Evolutionary conservation across 768 basidiomycete genomes (phyloP).

Genomic region (Chalciporus pseudorubinellus): DNA sequence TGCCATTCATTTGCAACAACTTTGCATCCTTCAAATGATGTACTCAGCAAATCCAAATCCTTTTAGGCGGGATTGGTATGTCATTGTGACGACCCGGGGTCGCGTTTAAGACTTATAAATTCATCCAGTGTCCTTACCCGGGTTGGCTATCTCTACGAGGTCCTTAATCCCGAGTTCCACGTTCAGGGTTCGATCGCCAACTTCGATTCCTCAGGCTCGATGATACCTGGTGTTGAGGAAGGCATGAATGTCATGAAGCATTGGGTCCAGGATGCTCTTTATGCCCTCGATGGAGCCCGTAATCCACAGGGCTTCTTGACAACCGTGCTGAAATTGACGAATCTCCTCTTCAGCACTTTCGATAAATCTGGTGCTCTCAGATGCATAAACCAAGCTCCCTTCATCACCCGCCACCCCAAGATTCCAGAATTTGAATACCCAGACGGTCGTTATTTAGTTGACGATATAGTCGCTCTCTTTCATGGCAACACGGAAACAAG

Average conservation of each 20-base stretch:
- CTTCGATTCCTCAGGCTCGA: slow-evolving; percentile 33
- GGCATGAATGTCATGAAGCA: slow-evolving; percentile 38
- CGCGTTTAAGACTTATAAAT: not conserved
- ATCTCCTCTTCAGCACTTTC: slow-evolving; percentile 39
- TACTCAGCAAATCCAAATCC: slow-evolving; percentile 14
- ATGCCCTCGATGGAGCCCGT: slow-evolving; percentile 22
- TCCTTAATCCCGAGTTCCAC: slow-evolving; percentile 46
- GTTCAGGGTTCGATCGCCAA: slow-evolving; percentile 43
- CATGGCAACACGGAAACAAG: slow-evolving; percentile 27
- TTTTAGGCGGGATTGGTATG: slow-evolving; percentile 5
- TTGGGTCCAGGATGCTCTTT: slow-evolving; percentile 47
- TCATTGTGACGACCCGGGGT: not conserved
- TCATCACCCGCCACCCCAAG: slow-evolving; percentile 15
- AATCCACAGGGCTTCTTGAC: slow-evolving; percentile 37
- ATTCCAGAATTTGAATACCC: slow-evolving; percentile 7
- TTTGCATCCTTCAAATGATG: slow-evolving; percentile 42
- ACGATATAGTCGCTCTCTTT: slow-evolving; percentile 31
- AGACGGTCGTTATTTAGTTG: slow-evolving; percentile 26
- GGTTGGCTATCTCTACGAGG: slow-evolving; percentile 47
- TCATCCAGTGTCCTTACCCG: slow-evolving; percentile 28
- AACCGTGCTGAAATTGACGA: slow-evolving; percentile 34
- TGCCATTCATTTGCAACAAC: slow-evolving; percentile 47
- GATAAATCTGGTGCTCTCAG: slow-evolving; percentile 33
- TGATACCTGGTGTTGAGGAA: slow-evolving; percentile 40
- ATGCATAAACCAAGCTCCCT: slow-evolving; percentile 36